phyloP scores from a whole-genome alignment of 2,329 filamentous ascomycete genomes.

The Aspergillus awamori region DNA sequence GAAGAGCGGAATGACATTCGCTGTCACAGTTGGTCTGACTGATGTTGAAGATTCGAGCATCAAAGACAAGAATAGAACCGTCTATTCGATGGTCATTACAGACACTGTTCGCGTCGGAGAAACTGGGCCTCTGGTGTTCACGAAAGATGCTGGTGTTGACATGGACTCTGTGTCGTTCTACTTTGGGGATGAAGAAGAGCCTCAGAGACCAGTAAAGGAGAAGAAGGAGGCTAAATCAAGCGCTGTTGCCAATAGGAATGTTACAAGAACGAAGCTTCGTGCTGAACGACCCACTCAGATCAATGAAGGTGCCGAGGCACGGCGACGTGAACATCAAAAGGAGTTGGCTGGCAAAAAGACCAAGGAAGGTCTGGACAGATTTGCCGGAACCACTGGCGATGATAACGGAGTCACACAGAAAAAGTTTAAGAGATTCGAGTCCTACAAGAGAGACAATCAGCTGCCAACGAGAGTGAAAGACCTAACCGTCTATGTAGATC shows the following conservation, averaged over 20 bases:
- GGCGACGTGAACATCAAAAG: conserved; percentile 88
- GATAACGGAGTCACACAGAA: conserved; percentile 92
- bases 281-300: conserved; percentile 86
- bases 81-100: conserved; percentile 85
- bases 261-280: conserved; percentile 88
- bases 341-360: conserved; percentile 87
- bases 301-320: conserved; percentile 86
- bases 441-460: conserved; percentile 97
- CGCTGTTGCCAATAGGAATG: conserved; percentile 90
- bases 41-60: conserved; percentile 85
- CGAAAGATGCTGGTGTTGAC: conserved; percentile 86
- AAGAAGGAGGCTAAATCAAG: conserved; percentile 78
- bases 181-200: conserved; percentile 90
- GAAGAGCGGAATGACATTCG: conserved; percentile 96
- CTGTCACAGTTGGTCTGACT: conserved; percentile 84
- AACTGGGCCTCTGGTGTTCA: conserved; percentile 74
- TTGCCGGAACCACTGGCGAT: conserved; percentile 80
- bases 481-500: conserved; percentile 84
- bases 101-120: conserved; percentile 89
- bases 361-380: conserved; percentile 80
- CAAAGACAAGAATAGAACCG: conserved; percentile 85
- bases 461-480: conserved; percentile 81
- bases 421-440: conserved; percentile 98
- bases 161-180: conserved; percentile 96
- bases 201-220: conserved; percentile 81